phyloP scores from a whole-genome alignment of 108 stramenopile genomes.

The Nannochloropsis granulata region DNA sequence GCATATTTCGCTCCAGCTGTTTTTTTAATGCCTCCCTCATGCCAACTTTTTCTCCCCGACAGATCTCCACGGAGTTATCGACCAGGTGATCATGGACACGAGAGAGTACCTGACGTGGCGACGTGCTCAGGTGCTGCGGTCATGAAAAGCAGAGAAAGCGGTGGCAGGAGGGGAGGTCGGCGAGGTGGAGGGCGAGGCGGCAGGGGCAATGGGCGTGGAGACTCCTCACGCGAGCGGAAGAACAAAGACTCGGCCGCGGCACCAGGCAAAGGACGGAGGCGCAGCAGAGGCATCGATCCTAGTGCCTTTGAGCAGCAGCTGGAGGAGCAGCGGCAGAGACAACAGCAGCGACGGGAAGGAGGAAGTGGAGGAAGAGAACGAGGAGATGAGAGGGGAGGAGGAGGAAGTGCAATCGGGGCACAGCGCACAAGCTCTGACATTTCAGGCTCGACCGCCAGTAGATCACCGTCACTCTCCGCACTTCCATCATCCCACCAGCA shows the following conservation, averaged over 20 bases:
- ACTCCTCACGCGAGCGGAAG: too few species aligned
- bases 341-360: not conserved
- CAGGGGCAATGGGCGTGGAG: too few species aligned
- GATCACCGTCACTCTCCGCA: not conserved
- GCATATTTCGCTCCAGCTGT: too few species aligned
- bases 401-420: not conserved
- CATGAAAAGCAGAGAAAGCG: not conserved
- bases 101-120: too few species aligned
- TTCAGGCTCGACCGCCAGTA: not conserved
- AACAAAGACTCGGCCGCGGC: too few species aligned
- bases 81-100: too few species aligned
- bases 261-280: not conserved
- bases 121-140: not conserved
- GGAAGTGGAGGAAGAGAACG: not conserved
- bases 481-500: not conserved
- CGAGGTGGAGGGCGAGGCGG: not conserved
- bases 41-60: too few species aligned
- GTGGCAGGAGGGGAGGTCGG: not conserved
- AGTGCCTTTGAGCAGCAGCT: not conserved
- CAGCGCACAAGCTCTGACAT: not conserved
- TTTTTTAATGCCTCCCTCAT: too few species aligned
- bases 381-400: not conserved
- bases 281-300: not conserved
- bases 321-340: not conserved
- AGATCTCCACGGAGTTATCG: too few species aligned